Percentiles rank a stretch among this genome's conserved stretches.
Conservation (phyloP, 148 eudicot species). For the Amaranthus cruentus region DNA sequence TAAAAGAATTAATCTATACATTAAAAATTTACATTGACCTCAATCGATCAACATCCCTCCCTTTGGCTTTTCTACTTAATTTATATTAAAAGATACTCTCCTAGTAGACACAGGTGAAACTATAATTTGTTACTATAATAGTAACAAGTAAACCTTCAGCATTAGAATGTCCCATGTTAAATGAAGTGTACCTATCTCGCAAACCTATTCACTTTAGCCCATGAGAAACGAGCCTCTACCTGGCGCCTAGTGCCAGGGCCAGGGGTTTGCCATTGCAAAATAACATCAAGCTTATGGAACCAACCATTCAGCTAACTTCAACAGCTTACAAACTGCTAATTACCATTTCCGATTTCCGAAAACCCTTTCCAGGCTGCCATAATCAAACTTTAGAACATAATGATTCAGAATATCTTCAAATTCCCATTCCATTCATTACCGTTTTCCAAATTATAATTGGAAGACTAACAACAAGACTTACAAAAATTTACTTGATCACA, state of each 20-base stretch:
- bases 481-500: not conserved
- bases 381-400: no score
- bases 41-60: not conserved
- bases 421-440: not conserved
- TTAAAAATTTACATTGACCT: not conserved
- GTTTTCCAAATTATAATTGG: not conserved
- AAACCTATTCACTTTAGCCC: not conserved
- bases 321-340: not conserved
- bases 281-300: not conserved
- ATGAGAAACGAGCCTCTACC: not conserved
- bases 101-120: not conserved
- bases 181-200: not conserved
- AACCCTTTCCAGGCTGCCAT: no score
- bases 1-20: not conserved
- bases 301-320: not conserved
- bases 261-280: no score
- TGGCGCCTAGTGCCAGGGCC: no score
- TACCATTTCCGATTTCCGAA: not conserved
- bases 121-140: not conserved
- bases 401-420: not conserved
- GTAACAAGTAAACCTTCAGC: not conserved
- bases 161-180: not conserved
- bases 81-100: not conserved
- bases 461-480: no score
- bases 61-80: not conserved